Percentiles rank a stretch among this genome's conserved stretches.
Evolutionary conservation across 1,284 basidiomycete species (phyloP).

Genomic region (Phlebopus sp.): DNA sequence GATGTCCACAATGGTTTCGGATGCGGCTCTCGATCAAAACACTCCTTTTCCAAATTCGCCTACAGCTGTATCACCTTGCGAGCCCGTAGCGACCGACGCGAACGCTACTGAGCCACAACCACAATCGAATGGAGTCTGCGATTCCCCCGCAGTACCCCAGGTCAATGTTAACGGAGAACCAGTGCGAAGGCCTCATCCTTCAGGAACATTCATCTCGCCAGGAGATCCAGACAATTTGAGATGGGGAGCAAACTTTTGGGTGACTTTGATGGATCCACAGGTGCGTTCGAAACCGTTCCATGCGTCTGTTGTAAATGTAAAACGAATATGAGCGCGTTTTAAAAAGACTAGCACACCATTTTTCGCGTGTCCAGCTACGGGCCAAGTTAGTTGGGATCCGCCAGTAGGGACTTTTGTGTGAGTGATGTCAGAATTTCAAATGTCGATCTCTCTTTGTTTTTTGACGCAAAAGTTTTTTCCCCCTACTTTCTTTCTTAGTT

Average conservation of each 20-base stretch:
- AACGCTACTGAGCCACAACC: constrained; percentile 1
- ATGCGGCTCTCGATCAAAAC: constrained; percentile 27
- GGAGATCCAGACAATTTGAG: constrained; percentile 31
- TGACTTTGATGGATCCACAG: constrained; percentile 79
- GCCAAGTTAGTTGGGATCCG: constrained; percentile 90
- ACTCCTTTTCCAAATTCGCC: constrained; percentile 1
- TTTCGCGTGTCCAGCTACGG: constrained; percentile 90
- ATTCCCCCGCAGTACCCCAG: constrained; percentile 29
- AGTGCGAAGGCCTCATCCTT: constrained; percentile 29
- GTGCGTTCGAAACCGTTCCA: constrained; percentile 38
- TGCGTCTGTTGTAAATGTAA: constrained; percentile 9
- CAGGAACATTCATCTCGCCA: constrained; percentile 18
- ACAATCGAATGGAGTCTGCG: constrained; percentile 14
- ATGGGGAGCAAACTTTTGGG: constrained; percentile 85
- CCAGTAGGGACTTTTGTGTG: constrained; percentile 89
- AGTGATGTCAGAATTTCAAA: constrained; percentile 31
- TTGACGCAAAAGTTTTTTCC: constrained; percentile 7
- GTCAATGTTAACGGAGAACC: constrained; percentile 35
- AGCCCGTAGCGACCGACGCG: constrained; percentile 6
- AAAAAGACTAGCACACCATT: constrained; percentile 76
- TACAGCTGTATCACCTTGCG: constrained; percentile 5
- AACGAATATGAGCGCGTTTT: constrained; percentile 7
- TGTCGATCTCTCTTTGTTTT: constrained; percentile 7
- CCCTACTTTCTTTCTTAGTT: constrained; percentile 38
- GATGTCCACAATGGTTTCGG: constrained; percentile 24